A percentile compares a stretch with the other conserved stretches of the same genome.
These are phyloP conservation scores for Thermoascus crustaceus DNA, from an alignment of 2,329 filamentous ascomycete genomes.

Conservation along the genomic window DNA sequence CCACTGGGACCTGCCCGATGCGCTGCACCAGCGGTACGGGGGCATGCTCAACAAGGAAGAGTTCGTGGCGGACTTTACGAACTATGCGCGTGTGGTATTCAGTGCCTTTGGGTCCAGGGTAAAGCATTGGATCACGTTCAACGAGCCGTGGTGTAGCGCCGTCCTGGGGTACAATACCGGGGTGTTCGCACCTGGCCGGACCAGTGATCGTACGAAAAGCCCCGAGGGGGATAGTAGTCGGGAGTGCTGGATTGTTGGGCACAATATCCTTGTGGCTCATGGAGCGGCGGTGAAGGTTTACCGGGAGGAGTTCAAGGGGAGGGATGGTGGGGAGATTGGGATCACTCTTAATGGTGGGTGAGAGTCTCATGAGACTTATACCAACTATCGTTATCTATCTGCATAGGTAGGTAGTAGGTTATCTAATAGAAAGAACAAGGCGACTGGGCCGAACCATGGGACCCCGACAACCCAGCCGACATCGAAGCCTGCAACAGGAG, in stretches of 20 bases:
- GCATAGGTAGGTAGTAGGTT: conserved; percentile 2
- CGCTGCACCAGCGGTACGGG: conserved; percentile 69
- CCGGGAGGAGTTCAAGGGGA: conserved; percentile 69
- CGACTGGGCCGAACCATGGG: conserved; percentile 76
- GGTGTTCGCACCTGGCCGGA: conserved; percentile 72
- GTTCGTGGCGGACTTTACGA: conserved; percentile 71
- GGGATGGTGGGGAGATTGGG: conserved; percentile 67
- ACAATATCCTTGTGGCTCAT: conserved; percentile 72
- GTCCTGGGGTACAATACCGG: conserved; percentile 74
- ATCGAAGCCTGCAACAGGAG: conserved; percentile 70
- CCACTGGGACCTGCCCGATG: conserved; percentile 82
- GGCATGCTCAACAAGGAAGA: conserved; percentile 73
- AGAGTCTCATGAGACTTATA: too few relatives aligned
- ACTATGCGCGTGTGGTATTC: conserved; percentile 71
- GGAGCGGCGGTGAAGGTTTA: conserved; percentile 74
- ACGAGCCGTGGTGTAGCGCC: conserved; percentile 80
- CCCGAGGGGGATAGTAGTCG: conserved; percentile 62
- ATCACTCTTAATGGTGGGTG: conserved; percentile 74
- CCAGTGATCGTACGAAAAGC: conserved; percentile 64
- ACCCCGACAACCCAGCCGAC: conserved; percentile 64
- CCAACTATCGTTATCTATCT: too few relatives aligned
- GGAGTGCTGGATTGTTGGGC: conserved; percentile 76
- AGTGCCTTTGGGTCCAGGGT: conserved; percentile 63
- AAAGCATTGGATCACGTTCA: conserved; percentile 85
- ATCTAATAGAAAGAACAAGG: conserved; percentile 35